Base-by-base conservation (phyloP, 1,139 yeast genomes). In the Geotrichum macrosporum region DNA sequence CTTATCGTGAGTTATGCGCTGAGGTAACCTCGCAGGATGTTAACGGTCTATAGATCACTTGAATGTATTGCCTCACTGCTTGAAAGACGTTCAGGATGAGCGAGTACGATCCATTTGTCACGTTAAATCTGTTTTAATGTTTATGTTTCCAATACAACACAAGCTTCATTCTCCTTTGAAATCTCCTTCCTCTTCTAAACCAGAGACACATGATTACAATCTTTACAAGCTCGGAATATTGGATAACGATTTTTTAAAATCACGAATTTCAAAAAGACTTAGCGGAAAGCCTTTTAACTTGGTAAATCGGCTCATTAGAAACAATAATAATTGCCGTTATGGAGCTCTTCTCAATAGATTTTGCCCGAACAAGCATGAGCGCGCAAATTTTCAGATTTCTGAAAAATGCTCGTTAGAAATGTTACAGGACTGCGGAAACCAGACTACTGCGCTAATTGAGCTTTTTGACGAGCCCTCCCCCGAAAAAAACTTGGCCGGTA, bases 311-410 rank as follows among this genome's bases (percentile, higher is more conserved):
- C 35, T 53, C 5, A 35, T 53, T 15, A 26, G 29, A 4, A 47
- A 51, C 6, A 49, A 55, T 21, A 27, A 35, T 22, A 46, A 50
- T 22, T 50, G 57, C 30, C 55, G 56, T 2, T 59, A 55, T 44
- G 38, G 43, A 9, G 38, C 44, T 4, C 44, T 59, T 26, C 44
- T 59, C 22, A 43, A 53, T 24, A 39, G 56, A 29, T 52, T 50
- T 33, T 60, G 63, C 41, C 55, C 55, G 3, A 40, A 47, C 18
- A 32, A 44, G n/a, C 29, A 35, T 15, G 44, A 39, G 16, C 36
- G 29, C 6, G 48, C 44, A 5, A 34, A 29, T 18, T 13, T 21
- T 2, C 19, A 19, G 22, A 47, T 42, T n/a, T 13, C 41, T 16
- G 27, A 45, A 18, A 29, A 24, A 22, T 15, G 33, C 32, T 19